A percentile compares a stretch with the other conserved stretches of the same genome.
Conservation (phyloP, 2,329 filamentous ascomycete species). For the Botrytis fragariae region DNA sequence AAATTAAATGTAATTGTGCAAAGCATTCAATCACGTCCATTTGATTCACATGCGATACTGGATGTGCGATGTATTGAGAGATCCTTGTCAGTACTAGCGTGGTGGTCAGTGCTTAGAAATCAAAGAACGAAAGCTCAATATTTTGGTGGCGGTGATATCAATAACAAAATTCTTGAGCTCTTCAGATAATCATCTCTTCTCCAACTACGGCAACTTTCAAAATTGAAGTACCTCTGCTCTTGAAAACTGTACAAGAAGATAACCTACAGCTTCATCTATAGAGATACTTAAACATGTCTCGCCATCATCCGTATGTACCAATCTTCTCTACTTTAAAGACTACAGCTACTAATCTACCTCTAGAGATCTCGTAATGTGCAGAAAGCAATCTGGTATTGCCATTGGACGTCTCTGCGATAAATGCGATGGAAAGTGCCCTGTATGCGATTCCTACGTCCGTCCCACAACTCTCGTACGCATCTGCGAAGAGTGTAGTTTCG, state of each 20-base stretch:
- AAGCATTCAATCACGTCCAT: not conserved
- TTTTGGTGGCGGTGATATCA: conserved; percentile 22
- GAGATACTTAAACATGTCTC: conserved; percentile 33
- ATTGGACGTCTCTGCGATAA: conserved; percentile 99
- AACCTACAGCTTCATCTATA: conserved; percentile 4
- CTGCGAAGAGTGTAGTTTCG: conserved; percentile 98
- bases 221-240: not conserved
- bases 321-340: not conserved
- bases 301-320: conserved; percentile 64
- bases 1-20: not conserved
- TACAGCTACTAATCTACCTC: conserved; percentile 19
- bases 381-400: conserved; percentile 95
- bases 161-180: conserved; percentile 6
- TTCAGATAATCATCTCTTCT: not conserved
- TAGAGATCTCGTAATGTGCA: conserved; percentile 98
- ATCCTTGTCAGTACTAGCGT: conserved; percentile 13
- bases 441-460: conserved; percentile 98
- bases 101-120: conserved; percentile 28
- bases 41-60: not conserved
- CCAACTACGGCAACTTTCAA: not conserved
- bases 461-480: conserved; percentile 96
- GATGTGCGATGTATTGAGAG: conserved; percentile 8
- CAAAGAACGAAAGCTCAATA: conserved; percentile 19
- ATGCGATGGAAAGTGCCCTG: conserved; percentile 98
- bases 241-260: not conserved